These are phyloP conservation scores for Rosa multiflora DNA, from an alignment of 306 rosid genomes.

Conservation along the genomic window DNA sequence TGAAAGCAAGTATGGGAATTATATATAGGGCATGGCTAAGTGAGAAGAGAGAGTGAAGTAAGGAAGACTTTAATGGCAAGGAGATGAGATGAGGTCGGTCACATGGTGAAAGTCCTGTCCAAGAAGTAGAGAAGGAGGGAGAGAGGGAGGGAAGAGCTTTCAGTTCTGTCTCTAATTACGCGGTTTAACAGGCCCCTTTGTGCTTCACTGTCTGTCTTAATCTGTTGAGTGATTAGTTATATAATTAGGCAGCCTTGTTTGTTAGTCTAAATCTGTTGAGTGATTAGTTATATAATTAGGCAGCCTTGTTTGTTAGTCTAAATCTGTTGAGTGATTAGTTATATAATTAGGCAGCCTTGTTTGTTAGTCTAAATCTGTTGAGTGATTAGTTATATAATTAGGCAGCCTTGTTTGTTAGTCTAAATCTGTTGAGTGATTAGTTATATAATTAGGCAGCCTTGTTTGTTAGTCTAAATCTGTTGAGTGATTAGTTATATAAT, in stretches of 20 bases:
- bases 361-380: neutral
- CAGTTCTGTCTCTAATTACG: conserved; percentile 9
- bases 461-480: too few species aligned
- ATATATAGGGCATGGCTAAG: neutral
- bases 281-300: conserved; percentile 1
- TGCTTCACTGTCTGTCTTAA: neutral
- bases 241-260: too few species aligned
- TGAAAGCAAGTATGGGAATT: neutral
- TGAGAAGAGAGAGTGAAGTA: conserved; percentile 8
- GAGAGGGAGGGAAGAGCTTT: neutral
- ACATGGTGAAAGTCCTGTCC: conserved; percentile 32
- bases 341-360: neutral
- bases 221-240: too few species aligned
- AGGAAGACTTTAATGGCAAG: conserved; percentile 33
- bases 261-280: too few species aligned
- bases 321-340: too few species aligned
- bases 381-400: too few species aligned
- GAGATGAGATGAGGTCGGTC: conserved; percentile 25
- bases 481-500: too few species aligned
- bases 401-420: too few species aligned
- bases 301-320: neutral
- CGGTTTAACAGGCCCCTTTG: conserved; percentile 7
- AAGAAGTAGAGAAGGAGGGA: neutral
- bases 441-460: too few species aligned
- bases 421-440: too few species aligned